Conservation (phyloP, 2,329 filamentous ascomycete species). For the Venturia asperata region DNA sequence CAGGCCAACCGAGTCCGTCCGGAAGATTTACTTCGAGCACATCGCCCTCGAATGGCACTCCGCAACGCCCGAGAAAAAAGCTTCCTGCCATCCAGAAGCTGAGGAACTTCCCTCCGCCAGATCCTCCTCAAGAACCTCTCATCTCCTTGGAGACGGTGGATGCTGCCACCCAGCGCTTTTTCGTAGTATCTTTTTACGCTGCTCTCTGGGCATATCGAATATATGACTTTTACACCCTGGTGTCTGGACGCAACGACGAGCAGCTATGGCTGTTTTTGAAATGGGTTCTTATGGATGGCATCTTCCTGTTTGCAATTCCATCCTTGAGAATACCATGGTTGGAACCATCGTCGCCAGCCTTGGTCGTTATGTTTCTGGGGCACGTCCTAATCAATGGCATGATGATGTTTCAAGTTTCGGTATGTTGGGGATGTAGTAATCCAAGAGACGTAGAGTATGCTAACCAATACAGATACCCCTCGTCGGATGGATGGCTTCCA, state of each 20-base stretch:
- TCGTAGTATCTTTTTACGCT: constrained; percentile 72
- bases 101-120: background rate
- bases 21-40: background rate
- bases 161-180: constrained; percentile 83
- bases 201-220: constrained; percentile 72
- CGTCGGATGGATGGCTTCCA: constrained; percentile 61
- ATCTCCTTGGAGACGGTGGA: constrained; percentile 79
- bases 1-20: background rate
- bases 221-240: constrained; percentile 74
- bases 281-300: constrained; percentile 81
- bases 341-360: constrained; percentile 73
- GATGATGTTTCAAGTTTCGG: constrained; percentile 79
- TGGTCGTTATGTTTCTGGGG: constrained; percentile 60
- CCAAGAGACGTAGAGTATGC: background rate
- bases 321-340: constrained; percentile 91
- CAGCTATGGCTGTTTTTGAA: constrained; percentile 91
- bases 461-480: constrained; percentile 58
- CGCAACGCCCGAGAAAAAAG: constrained; percentile 11
- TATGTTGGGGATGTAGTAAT: background rate
- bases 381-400: constrained; percentile 73
- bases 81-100: constrained; percentile 10
- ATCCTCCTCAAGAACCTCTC: constrained; percentile 46
- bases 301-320: constrained; percentile 81
- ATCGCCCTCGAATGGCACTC: background rate
- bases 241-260: constrained; percentile 67